phyloP scores from a whole-genome alignment of 345 rosid species.

The Lagerstroemia speciosa region DNA sequence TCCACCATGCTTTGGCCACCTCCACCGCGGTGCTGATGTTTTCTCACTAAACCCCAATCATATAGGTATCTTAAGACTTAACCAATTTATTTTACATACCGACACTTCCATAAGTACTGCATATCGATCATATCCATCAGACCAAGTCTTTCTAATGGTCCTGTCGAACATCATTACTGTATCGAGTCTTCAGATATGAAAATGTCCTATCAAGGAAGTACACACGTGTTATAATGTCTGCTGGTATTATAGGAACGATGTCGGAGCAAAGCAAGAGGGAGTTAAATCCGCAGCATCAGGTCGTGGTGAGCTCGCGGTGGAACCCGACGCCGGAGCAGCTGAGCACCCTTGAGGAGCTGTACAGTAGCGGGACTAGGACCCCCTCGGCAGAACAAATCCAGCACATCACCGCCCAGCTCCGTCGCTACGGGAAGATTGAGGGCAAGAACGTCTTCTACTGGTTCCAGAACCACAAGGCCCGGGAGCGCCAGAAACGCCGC shows the following conservation, averaged over 20 bases:
- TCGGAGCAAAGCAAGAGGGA: constrained; percentile 65
- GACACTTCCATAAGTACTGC: not conserved
- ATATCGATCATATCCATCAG: not conserved
- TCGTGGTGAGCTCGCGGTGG: constrained; percentile 86
- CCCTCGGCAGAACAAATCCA: constrained; percentile 92
- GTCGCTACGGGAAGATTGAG: constrained; percentile 85
- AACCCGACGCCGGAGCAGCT: constrained; percentile 93
- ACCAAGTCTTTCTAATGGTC: no score
- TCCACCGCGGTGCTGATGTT: constrained; percentile 36
- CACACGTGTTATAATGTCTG: not conserved
- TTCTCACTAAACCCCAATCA: constrained; percentile 56
- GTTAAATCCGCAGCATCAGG: constrained; percentile 39
- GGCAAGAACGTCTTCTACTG: constrained; percentile 96
- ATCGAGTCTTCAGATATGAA: not conserved
- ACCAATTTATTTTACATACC: not conserved
- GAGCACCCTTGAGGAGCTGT: constrained; percentile 73
- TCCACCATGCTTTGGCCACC: constrained; percentile 23
- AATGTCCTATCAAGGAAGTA: no score
- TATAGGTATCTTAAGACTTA: constrained; percentile 17
- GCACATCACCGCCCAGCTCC: constrained; percentile 73
- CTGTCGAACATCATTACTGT: no score
- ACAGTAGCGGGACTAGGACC: constrained; percentile 72
- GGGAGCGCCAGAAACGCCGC: constrained; percentile 78
- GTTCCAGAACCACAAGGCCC: constrained; percentile 97
- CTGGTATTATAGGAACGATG: constrained; percentile 15